Evolutionary conservation across 192 early-diverging fungal genomes (phyloP).

Genomic region (Gryganskiella cystojenkinii): DNA sequence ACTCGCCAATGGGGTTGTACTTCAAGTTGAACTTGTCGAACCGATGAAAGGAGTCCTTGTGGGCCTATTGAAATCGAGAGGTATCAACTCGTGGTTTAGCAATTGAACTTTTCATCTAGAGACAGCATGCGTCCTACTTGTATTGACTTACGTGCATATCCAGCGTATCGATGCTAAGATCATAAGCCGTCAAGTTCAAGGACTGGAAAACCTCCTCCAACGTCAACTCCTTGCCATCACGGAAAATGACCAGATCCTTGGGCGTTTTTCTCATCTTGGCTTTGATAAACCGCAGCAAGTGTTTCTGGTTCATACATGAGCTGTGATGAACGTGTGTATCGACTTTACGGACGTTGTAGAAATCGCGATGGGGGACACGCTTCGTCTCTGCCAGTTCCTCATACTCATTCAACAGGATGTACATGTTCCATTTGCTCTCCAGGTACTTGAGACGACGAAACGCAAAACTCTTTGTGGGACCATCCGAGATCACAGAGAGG

Average conservation of each 20-base stretch:
- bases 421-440: slow-evolving; percentile 95
- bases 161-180: slow-evolving; percentile 93
- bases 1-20: slow-evolving; percentile 96
- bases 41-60: slow-evolving; percentile 95
- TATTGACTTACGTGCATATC: slow-evolving; percentile 95
- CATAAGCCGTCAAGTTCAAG: slow-evolving; percentile 92
- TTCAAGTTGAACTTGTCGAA: slow-evolving; percentile 99
- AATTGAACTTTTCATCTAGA: no score
- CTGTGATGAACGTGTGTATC: slow-evolving; percentile 97
- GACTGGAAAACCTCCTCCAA: slow-evolving; percentile 87
- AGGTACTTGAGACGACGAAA: slow-evolving; percentile 90
- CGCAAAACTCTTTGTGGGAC: slow-evolving; percentile 93
- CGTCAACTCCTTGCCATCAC: slow-evolving; percentile 86
- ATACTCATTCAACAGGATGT: slow-evolving; percentile 91
- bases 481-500: slow-evolving; percentile 80
- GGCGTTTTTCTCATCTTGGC: slow-evolving; percentile 83
- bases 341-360: slow-evolving; percentile 98
- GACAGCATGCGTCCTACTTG: no score
- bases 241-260: slow-evolving; percentile 85
- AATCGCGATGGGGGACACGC: slow-evolving; percentile 92
- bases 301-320: slow-evolving; percentile 97
- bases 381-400: slow-evolving; percentile 94
- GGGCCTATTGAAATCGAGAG: no score
- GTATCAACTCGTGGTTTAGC: no score
- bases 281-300: slow-evolving; percentile 95